Evolutionary conservation across 768 basidiomycete species (phyloP), one percentile per base, ranked within the genome.

Genomic region (Heimioporus sp.): DNA sequence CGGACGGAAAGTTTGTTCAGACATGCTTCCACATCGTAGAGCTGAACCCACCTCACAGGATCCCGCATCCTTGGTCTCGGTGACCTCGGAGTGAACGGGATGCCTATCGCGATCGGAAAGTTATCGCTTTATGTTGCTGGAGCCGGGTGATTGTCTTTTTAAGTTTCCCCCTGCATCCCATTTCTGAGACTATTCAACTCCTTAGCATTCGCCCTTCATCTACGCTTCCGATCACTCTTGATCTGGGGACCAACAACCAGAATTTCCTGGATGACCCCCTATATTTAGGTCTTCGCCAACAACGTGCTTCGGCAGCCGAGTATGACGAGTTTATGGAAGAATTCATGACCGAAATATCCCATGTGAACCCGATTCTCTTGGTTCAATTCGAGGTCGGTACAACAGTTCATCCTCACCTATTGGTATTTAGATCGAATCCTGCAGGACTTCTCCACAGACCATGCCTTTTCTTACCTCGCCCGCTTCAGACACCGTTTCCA

Each of bases 31-130:
- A 35, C 24, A 15, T 9, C 3, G 13, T 34, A 43, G 28, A 30
- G 17, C 55, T 64, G 36, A 60, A 47, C 34, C 4, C 6, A 9
- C 13, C 31, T 19, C 12, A 20, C 57, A 82, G 91, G 87, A 34
- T 91, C 89, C 16, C 85, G 94, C 43, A 94, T 96, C 60, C 80
- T 97, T 34, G 94, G 94, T 51, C 72, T 97, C 17, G 94, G 90
- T 15, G 89, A 90, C 61, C 80, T 90, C 39, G 88, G 89, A 34
- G 79, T 88, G 30, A 90, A 90, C 63, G 88, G 88, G 12, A 90
- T 90, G 88, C 86, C 86, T 0, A 92, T 96, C 60, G 83, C 89
- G 9, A 86, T 94, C 46, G 94, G 94, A n/a, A 96, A 97, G 70
- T 77, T 98, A 8, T 90, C 89, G 16, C 79, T 97, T 16, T 96